Evolutionary conservation across 495 filamentous ascomycete genomes (phyloP).

Genomic region (Letharia lupina): DNA sequence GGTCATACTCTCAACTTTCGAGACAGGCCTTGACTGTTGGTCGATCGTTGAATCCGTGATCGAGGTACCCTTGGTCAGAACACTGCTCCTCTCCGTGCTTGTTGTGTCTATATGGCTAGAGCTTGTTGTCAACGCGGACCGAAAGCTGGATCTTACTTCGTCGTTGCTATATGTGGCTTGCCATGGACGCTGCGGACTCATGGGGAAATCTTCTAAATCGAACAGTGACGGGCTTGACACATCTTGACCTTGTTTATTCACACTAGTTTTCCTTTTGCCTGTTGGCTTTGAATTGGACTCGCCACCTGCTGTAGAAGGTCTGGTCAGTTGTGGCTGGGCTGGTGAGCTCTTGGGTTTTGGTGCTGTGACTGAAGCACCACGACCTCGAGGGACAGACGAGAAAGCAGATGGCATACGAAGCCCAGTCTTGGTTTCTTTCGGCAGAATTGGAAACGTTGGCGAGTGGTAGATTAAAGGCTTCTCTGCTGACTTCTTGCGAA

Average conservation of each 20-base stretch:
- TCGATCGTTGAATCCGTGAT: conserved; percentile 57
- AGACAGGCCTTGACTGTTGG: conserved; percentile 43
- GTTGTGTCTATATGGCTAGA: conserved; percentile 62
- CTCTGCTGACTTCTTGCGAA: conserved; percentile 3
- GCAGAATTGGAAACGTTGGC: conserved; percentile 6
- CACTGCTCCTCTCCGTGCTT: conserved; percentile 71
- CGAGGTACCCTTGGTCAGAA: conserved; percentile 72
- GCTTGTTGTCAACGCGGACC: conserved; percentile 58
- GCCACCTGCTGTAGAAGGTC: conserved; percentile 17
- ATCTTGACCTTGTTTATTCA: conserved; percentile 4
- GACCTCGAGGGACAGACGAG: conserved; percentile 5
- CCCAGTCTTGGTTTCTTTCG: conserved; percentile 13
- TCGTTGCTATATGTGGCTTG: conserved; percentile 33
- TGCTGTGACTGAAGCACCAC: conserved; percentile 9
- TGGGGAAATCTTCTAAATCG: conserved; percentile 19
- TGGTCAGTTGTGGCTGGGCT: conserved; percentile 15
- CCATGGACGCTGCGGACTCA: conserved; percentile 29
- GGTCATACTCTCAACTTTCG: conserved; percentile 65
- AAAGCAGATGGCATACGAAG: conserved; percentile 11
- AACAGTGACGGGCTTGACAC: neutral
- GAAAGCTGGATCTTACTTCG: conserved; percentile 60
- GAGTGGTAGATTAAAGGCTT: conserved; percentile 8
- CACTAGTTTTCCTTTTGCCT: conserved; percentile 10
- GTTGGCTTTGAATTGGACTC: conserved; percentile 8
- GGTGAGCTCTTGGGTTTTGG: conserved; percentile 12